Conservation (phyloP, 2,329 filamentous ascomycete species). For the Aspergillus fischeri region DNA sequence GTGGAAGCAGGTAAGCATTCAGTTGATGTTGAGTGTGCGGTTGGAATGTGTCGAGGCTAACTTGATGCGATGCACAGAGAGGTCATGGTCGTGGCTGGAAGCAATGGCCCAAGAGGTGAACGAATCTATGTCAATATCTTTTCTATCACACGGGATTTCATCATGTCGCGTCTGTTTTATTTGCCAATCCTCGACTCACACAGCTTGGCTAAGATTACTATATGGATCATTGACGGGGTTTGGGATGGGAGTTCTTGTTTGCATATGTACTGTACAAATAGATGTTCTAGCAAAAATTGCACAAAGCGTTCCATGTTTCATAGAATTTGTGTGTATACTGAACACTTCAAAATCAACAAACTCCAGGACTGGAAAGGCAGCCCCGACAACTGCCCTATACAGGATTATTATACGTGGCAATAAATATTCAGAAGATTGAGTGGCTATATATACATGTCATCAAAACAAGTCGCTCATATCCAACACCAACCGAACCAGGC, state of each 20-base stretch:
- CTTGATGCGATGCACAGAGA: conserved; percentile 42
- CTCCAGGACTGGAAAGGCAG: neutral
- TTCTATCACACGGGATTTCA: conserved; percentile 4
- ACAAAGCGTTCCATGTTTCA: neutral
- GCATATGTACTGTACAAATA: conserved; percentile 19
- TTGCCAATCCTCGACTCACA: conserved; percentile 4
- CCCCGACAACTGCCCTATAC: neutral
- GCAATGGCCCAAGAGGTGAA: conserved; percentile 61
- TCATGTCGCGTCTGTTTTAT: conserved; percentile 15
- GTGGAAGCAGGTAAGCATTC: conserved; percentile 78
- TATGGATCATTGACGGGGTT: conserved; percentile 12
- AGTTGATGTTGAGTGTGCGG: neutral
- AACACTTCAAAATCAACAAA: neutral
- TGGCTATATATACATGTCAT: too few relatives aligned
- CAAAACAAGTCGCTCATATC: neutral
- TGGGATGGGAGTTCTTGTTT: conserved; percentile 13
- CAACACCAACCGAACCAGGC: neutral
- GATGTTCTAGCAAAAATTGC: conserved; percentile 6
- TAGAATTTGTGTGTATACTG: neutral
- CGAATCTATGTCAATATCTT: neutral
- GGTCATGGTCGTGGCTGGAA: conserved; percentile 72
- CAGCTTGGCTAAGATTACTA: conserved; percentile 3
- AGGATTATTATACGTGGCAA: neutral
- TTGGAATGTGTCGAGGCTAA: conserved; percentile 29
- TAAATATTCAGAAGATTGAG: neutral